A percentile compares a stretch with the other conserved stretches of the same genome.
These are phyloP conservation scores for Sphenostylis stenocarpa DNA, from an alignment of 306 rosid genomes.

Conservation along the genomic window DNA sequence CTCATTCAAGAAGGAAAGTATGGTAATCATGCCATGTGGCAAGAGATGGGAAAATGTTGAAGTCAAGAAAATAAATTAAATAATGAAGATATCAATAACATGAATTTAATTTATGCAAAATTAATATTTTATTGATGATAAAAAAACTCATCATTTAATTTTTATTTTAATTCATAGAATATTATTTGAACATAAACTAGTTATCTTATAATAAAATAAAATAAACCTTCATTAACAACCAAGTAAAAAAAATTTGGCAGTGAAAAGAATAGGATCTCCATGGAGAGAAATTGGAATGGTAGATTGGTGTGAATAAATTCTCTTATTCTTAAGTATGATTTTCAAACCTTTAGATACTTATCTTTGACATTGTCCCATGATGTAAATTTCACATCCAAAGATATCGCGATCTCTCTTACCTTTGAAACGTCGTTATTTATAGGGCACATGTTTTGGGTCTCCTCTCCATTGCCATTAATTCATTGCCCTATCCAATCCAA, in stretches of 20 bases:
- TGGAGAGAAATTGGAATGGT: background rate
- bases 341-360: slow-evolving; percentile 1
- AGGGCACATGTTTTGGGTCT: background rate
- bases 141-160: too few relatives aligned
- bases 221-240: too few relatives aligned
- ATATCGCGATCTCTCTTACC: background rate
- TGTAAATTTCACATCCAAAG: background rate
- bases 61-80: background rate
- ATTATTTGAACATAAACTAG: too few relatives aligned
- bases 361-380: background rate
- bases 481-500: background rate
- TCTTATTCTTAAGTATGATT: background rate
- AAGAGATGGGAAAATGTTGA: background rate
- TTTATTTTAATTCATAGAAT: too few relatives aligned
- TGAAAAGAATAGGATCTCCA: background rate
- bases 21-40: slow-evolving; percentile 7
- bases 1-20: slow-evolving; percentile 21
- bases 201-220: too few relatives aligned
- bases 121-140: too few relatives aligned
- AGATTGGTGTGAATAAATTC: slow-evolving; percentile 1
- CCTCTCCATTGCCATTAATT: background rate
- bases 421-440: background rate
- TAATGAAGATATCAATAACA: too few relatives aligned
- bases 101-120: too few relatives aligned
- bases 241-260: too few relatives aligned